Evolutionary conservation across 1,139 yeast species (phyloP).

Genomic region (Nadsonia commutata): DNA sequence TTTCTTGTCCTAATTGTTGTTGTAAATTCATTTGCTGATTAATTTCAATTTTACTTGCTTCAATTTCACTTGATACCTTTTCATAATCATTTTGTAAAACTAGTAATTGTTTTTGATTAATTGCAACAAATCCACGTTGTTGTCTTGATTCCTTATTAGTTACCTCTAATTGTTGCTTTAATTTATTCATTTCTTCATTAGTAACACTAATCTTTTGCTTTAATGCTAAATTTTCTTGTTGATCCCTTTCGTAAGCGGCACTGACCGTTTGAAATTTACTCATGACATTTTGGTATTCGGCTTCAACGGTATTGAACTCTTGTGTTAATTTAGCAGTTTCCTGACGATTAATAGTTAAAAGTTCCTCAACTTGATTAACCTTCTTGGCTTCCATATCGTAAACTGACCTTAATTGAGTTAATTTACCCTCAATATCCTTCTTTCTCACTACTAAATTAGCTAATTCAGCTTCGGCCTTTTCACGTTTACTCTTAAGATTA

Average conservation of each 20-base stretch:
- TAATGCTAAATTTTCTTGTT: conserved; percentile 46
- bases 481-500: conserved; percentile 52
- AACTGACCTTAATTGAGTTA: conserved; percentile 48
- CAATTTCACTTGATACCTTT: conserved; percentile 28
- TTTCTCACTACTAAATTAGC: conserved; percentile 48
- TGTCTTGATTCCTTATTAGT: conserved; percentile 40
- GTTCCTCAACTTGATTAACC: conserved; percentile 50
- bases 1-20: background rate
- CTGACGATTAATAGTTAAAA: conserved; percentile 41
- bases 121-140: conserved; percentile 47
- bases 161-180: conserved; percentile 40
- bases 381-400: conserved; percentile 62
- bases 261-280: conserved; percentile 51
- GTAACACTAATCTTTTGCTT: conserved; percentile 51
- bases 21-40: conserved; percentile 12
- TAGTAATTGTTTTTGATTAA: conserved; percentile 54
- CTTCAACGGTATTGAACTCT: conserved; percentile 69
- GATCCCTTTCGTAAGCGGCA: conserved; percentile 45
- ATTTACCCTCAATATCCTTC: conserved; percentile 55
- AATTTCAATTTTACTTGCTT: conserved; percentile 21
- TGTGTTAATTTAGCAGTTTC: conserved; percentile 64
- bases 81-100: conserved; percentile 40
- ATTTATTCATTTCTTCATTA: conserved; percentile 51
- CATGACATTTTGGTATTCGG: conserved; percentile 61
- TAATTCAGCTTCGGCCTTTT: conserved; percentile 64